Conservation (phyloP, 208 protist species). For the Trypanosoma brucei region DNA sequence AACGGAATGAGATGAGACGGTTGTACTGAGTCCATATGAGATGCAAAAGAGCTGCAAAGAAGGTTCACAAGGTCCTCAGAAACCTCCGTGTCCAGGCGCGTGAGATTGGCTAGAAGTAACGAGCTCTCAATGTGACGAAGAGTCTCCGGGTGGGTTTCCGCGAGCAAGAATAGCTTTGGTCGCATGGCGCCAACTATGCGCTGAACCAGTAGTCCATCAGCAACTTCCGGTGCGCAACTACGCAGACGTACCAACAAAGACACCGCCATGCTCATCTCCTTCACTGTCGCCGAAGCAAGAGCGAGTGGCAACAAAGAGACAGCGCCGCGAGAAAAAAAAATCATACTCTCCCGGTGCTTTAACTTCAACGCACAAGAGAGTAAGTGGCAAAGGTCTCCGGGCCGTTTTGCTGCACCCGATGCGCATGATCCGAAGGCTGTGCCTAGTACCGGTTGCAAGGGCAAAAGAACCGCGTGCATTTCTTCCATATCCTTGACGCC, state of each 20-base stretch:
- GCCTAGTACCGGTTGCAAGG: constrained; percentile 16
- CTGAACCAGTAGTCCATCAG: constrained; percentile 20
- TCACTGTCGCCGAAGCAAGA: constrained; percentile 28
- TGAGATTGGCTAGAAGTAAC: constrained; percentile 42
- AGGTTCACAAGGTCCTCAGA: constrained; percentile 60
- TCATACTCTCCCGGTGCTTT: constrained; percentile 13
- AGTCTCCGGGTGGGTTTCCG: constrained; percentile 34
- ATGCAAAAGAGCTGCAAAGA: constrained; percentile 52
- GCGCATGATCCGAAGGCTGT: constrained; percentile 16
- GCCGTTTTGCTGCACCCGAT: constrained; percentile 10
- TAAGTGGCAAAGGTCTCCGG: constrained; percentile 22
- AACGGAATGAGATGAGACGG: constrained; percentile 65
- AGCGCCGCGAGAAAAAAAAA: constrained; percentile 3
- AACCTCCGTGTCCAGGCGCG: constrained; percentile 36
- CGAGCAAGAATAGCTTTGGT: constrained; percentile 42
- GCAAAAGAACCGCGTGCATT: constrained; percentile 2
- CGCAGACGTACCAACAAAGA: constrained; percentile 44
- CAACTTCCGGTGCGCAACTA: constrained; percentile 6
- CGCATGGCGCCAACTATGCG: constrained; percentile 40
- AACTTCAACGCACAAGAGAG: constrained; percentile 27
- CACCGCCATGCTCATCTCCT: constrained; percentile 35
- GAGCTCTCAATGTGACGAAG: constrained; percentile 63
- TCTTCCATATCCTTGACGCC: not conserved
- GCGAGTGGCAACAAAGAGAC: constrained; percentile 17
- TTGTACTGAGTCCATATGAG: constrained; percentile 43